Conservation (phyloP, 495 filamentous ascomycete genomes). For the Ascobolus immersus region DNA sequence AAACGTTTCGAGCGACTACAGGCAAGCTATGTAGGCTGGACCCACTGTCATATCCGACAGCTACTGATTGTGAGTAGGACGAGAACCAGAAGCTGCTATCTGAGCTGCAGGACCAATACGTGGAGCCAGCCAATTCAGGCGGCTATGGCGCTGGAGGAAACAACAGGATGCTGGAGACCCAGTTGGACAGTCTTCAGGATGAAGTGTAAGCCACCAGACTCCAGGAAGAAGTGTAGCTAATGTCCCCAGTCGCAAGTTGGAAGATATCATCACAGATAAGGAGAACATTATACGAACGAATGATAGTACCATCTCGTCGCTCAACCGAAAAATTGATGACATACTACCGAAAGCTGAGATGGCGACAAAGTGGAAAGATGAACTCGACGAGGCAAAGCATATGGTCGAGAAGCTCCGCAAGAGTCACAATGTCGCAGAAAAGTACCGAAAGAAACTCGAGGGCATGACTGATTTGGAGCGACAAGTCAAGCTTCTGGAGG, state of each 20-base stretch:
- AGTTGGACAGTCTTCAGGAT: slow-evolving; percentile 12
- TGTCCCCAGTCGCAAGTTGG: no score
- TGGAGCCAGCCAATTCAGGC: slow-evolving; percentile 5
- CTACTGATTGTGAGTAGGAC: slow-evolving; percentile 6
- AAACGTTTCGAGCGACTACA: slow-evolving; percentile 9
- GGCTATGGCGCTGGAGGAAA: slow-evolving; percentile 10
- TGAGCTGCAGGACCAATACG: slow-evolving; percentile 10
- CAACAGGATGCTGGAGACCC: slow-evolving; percentile 10
- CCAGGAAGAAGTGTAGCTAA: slow-evolving; percentile 2
- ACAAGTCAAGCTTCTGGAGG: slow-evolving; percentile 14
- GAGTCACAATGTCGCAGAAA: slow-evolving; percentile 15
- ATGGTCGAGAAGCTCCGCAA: slow-evolving; percentile 15
- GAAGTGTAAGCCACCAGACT: slow-evolving; percentile 9
- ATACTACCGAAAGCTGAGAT: slow-evolving; percentile 12
- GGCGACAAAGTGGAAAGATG: slow-evolving; percentile 15
- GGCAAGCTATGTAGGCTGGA: slow-evolving; percentile 8
- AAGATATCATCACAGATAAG: slow-evolving; percentile 15
- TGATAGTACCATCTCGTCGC: slow-evolving; percentile 10
- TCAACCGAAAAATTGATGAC: slow-evolving; percentile 14
- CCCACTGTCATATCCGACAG: neutral
- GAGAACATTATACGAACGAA: slow-evolving; percentile 10
- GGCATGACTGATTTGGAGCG: slow-evolving; percentile 15
- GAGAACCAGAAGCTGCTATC: slow-evolving; percentile 10
- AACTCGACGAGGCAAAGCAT: slow-evolving; percentile 16
- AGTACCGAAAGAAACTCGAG: slow-evolving; percentile 16